phyloP scores from a whole-genome alignment of 2,329 filamentous ascomycete genomes.

The Aureobasidium mangrovei region DNA sequence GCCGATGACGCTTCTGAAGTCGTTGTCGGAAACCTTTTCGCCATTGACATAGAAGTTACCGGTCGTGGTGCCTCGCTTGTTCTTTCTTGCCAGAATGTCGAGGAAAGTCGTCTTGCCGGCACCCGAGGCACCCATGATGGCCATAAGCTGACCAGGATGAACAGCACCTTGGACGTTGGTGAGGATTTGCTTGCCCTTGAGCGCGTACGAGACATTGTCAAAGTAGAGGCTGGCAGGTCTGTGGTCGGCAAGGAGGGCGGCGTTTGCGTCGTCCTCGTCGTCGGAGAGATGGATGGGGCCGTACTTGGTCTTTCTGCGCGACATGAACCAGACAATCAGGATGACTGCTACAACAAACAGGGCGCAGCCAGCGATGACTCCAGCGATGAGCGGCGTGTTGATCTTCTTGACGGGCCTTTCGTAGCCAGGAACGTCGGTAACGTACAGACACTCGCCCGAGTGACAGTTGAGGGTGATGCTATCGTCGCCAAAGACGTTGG shows the following conservation, averaged over 20 bases:
- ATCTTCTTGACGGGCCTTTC: slow-evolving; percentile 82
- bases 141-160: slow-evolving; percentile 90
- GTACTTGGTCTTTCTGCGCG: slow-evolving; percentile 54
- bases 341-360: slow-evolving; percentile 86
- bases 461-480: slow-evolving; percentile 78
- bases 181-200: slow-evolving; percentile 84
- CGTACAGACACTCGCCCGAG: slow-evolving; percentile 86
- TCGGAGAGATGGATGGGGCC: slow-evolving; percentile 70
- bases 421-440: slow-evolving; percentile 88
- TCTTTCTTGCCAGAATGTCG: slow-evolving; percentile 92
- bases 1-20: slow-evolving; percentile 86
- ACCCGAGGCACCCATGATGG: slow-evolving; percentile 96
- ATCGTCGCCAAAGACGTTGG: slow-evolving; percentile 78
- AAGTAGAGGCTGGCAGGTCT: slow-evolving; percentile 85
- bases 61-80: slow-evolving; percentile 71
- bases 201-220: slow-evolving; percentile 72
- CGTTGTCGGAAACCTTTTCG: slow-evolving; percentile 71
- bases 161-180: slow-evolving; percentile 72
- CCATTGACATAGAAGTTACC: slow-evolving; percentile 92
- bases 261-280: slow-evolving; percentile 76
- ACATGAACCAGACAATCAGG: slow-evolving; percentile 77
- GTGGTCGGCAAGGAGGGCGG: slow-evolving; percentile 82
- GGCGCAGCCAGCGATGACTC: slow-evolving; percentile 77
- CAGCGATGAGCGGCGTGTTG: slow-evolving; percentile 92
- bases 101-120: slow-evolving; percentile 96